A percentile compares a stretch with the other conserved stretches of the same genome.
Evolutionary conservation across 2,329 filamentous ascomycete genomes (phyloP).

Genomic region (Incumbomyces delicatus): DNA sequence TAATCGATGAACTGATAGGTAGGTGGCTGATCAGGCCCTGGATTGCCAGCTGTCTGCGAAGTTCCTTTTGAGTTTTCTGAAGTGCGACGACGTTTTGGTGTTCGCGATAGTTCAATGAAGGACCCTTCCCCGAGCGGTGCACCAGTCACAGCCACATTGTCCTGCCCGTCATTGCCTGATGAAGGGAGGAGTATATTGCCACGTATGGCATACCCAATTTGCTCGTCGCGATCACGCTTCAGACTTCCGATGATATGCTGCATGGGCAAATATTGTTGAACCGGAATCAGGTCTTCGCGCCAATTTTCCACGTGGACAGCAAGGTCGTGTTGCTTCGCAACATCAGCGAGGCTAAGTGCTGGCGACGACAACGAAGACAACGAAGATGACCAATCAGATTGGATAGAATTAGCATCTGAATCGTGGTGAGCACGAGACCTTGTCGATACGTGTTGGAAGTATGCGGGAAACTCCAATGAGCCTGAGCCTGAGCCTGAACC

Average conservation of each 20-base stretch:
- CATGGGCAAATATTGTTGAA: conserved; percentile 4
- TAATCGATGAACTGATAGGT: conserved; percentile 2
- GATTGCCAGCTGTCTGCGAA: conserved; percentile 1
- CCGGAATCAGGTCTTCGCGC: conserved; percentile 5
- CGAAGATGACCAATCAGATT: background rate
- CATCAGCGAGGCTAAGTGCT: conserved; percentile 2
- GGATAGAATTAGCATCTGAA: no score
- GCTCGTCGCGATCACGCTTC: conserved; percentile 4
- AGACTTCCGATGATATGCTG: conserved; percentile 7
- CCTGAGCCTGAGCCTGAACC: no score
- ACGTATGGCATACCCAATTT: background rate
- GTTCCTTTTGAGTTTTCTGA: background rate
- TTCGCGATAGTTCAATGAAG: background rate
- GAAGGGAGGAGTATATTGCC: background rate
- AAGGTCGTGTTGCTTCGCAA: conserved; percentile 3
- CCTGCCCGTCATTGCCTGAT: background rate
- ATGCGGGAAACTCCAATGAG: no score
- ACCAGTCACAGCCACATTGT: background rate
- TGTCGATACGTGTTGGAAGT: no score
- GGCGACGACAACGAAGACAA: background rate
- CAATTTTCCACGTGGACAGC: conserved; percentile 6
- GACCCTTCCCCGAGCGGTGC: background rate
- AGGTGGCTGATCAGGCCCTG: conserved; percentile 1
- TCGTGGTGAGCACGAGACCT: no score
- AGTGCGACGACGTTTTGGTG: background rate